Base-by-base conservation (phyloP, 106 monocot genomes). In the Apostasia ramifera region DNA sequence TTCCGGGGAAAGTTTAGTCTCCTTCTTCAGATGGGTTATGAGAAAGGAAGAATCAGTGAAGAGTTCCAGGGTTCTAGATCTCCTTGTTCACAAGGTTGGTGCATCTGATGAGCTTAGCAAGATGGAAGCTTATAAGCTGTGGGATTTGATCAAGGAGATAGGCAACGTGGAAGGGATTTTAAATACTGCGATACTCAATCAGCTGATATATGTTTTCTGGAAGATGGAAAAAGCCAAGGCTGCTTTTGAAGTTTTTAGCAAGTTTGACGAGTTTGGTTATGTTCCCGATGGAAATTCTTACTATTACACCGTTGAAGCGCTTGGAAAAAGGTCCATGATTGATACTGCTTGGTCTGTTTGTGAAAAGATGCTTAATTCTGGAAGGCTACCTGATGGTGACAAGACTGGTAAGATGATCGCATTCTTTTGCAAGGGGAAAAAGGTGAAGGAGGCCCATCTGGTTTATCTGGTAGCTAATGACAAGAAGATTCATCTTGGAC, bases 101-200 rank as follows among this genome's bases (percentile, higher is more conserved):
- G 15, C 65, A 3, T 69, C 64, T 14, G 59, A 47, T 5, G 81
- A 78, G 15, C 62, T 86, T 42, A 59, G 5, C 15, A 79, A 78
- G 79, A 77, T 59, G 63, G 89, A 85, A 14, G 84, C 78, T 7
- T 81, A 87, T 61, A 61, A 66, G 70, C 60, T 97, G 65, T 97
- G 92, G 97, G 92, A 89, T 78, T 85, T 87, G 71, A 57, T 92
- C 26, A 92, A 80, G 70, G 81, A 85, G n/a, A 71, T 97, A n/a
- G 86, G 86, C 1, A 50, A 61, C 47, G 81, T 81, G 72, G 85
- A 76, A 14, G 73, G 81, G 6, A 61, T 83, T 57, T 54, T 92
- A 11, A 81, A 59, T 37, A 87, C 82, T 46, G 55, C 55, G 42
- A 63, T 79, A 63, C 84, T 97, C 6, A 97, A 97, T 70, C 61